Percentiles rank a stretch among this genome's conserved stretches.
These are phyloP conservation scores for Lyophyllum decastes DNA, from an alignment of 768 basidiomycete species.

Conservation along the genomic window DNA sequence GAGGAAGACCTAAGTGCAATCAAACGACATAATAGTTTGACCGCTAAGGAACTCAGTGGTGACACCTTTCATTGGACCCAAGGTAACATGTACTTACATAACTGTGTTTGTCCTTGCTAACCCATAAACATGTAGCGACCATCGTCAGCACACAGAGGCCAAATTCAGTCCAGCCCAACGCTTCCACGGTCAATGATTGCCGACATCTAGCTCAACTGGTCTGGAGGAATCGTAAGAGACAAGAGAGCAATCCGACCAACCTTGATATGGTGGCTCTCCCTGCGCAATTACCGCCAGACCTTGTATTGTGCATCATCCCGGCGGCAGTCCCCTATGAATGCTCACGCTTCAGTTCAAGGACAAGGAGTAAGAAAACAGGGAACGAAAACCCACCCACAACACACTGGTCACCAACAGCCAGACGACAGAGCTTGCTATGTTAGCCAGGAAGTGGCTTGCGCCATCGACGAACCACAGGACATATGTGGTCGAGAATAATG, in stretches of 20 bases:
- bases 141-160: slow-evolving; percentile 59
- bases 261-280: slow-evolving; percentile 53
- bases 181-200: slow-evolving; percentile 72
- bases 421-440: slow-evolving; percentile 72
- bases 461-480: slow-evolving; percentile 72
- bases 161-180: slow-evolving; percentile 77
- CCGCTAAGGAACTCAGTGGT: neutral
- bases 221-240: neutral
- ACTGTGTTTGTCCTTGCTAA: slow-evolving; percentile 20
- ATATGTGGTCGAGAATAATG: slow-evolving; percentile 68
- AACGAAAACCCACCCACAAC: slow-evolving; percentile 60
- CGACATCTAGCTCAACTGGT: slow-evolving; percentile 50
- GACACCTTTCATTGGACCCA: no score
- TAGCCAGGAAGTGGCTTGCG: slow-evolving; percentile 68
- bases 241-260: slow-evolving; percentile 28
- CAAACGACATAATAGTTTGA: slow-evolving; percentile 11
- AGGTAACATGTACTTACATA: slow-evolving; percentile 1
- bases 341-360: neutral
- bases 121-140: slow-evolving; percentile 50
- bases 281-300: slow-evolving; percentile 60
- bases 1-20: no score
- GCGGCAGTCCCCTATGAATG: slow-evolving; percentile 59
- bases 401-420: slow-evolving; percentile 68
- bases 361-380: neutral
- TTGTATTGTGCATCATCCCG: slow-evolving; percentile 67